phyloP scores from a whole-genome alignment of 192 early-diverging fungal genomes.

The Radiomyces spectabilis region DNA sequence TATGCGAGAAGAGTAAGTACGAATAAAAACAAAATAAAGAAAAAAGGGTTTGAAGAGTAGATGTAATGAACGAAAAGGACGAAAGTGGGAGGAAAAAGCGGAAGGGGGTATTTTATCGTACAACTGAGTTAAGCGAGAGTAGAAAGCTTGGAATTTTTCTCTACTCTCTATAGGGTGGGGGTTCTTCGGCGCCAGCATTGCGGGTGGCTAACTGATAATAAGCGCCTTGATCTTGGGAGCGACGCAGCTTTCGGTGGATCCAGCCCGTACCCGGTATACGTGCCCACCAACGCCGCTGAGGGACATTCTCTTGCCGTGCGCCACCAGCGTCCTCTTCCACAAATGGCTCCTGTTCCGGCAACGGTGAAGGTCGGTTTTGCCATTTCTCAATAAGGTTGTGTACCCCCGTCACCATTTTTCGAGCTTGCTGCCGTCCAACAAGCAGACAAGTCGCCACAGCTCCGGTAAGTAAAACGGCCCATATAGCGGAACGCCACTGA shows the following conservation, averaged over 20 bases:
- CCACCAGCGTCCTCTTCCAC: too few relatives aligned
- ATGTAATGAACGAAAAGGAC: too few relatives aligned
- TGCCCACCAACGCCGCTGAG: slow-evolving; percentile 4
- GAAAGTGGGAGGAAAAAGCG: neutral
- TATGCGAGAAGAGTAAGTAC: too few relatives aligned
- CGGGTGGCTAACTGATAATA: slow-evolving; percentile 4
- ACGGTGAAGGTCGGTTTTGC: slow-evolving; percentile 5
- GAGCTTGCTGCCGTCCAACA: slow-evolving; percentile 13
- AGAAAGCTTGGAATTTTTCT: too few relatives aligned
- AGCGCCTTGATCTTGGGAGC: neutral
- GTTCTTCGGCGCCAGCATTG: slow-evolving; percentile 3
- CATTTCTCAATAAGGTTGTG: slow-evolving; percentile 15
- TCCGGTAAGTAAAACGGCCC: slow-evolving; percentile 21
- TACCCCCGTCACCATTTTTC: slow-evolving; percentile 3
- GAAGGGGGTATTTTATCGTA: neutral
- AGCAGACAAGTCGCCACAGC: slow-evolving; percentile 6
- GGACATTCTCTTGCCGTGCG: too few relatives aligned
- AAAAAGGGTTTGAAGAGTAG: too few relatives aligned
- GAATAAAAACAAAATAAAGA: too few relatives aligned
- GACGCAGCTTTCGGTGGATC: slow-evolving; percentile 4
- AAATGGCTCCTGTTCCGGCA: neutral
- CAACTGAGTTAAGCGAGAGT: neutral
- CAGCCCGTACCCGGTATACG: slow-evolving; percentile 9
- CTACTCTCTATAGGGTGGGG: slow-evolving; percentile 11
- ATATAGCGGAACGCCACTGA: slow-evolving; percentile 8